These are phyloP conservation scores for Gossypioides kirkii DNA, from an alignment of 345 rosid genomes.

Conservation along the genomic window DNA sequence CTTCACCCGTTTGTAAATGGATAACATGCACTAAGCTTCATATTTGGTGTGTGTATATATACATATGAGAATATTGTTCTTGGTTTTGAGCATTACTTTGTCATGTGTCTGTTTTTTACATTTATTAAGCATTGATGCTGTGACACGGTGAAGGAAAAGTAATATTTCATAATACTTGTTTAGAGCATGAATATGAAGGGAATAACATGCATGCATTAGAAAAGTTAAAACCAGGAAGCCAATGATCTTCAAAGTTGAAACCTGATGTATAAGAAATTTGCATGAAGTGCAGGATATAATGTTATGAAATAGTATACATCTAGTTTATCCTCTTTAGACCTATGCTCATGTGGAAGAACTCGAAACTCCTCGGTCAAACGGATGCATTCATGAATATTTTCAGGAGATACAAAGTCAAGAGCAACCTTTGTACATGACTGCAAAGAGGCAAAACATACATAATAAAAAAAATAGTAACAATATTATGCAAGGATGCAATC, in stretches of 20 bases:
- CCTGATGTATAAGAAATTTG: neutral
- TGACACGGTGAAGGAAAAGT: too few species aligned
- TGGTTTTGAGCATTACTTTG: too few species aligned
- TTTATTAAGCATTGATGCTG: too few species aligned
- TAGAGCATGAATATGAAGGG: too few species aligned
- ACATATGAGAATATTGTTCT: too few species aligned
- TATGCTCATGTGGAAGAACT: conserved; percentile 38
- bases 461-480: neutral
- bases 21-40: too few species aligned
- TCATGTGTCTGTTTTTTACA: too few species aligned
- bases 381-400: conserved; percentile 45
- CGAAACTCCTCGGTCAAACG: conserved; percentile 51
- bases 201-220: too few species aligned
- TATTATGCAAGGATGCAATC: neutral
- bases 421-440: conserved; percentile 53
- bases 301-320: conserved; percentile 27
- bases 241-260: neutral
- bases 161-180: too few species aligned
- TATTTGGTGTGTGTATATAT: too few species aligned
- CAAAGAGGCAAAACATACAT: neutral
- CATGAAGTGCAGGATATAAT: neutral
- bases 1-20: neutral
- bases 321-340: conserved; percentile 46
- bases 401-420: conserved; percentile 54
- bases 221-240: neutral